These are phyloP conservation scores for Metschnikowia shivogae DNA, from an alignment of 805 yeast genomes.

Conservation along the genomic window DNA sequence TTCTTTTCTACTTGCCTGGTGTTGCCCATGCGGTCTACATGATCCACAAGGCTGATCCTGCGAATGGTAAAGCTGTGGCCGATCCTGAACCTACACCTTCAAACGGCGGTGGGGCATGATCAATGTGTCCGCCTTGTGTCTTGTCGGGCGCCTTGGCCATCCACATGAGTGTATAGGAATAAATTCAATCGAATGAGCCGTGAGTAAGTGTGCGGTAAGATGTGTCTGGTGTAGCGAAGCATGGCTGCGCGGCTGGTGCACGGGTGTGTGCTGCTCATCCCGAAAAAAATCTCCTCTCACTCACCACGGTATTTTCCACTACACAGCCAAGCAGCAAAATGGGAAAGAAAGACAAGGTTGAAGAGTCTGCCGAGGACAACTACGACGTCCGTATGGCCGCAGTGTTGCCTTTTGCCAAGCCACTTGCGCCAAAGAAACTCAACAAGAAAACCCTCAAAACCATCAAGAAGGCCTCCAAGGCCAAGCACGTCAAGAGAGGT, in stretches of 20 bases:
- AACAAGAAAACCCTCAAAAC: conserved; percentile 94
- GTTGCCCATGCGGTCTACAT: conserved; percentile 1
- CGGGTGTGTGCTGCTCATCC: conserved; percentile 8
- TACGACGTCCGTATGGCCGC: conserved; percentile 92
- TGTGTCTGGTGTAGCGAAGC: neutral
- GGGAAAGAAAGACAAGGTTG: conserved; percentile 45
- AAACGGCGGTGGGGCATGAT: neutral
- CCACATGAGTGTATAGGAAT: conserved; percentile 4
- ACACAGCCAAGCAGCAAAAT: conserved; percentile 17
- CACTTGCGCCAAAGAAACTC: conserved; percentile 91
- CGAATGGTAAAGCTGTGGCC: neutral
- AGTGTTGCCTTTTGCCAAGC: conserved; percentile 85
- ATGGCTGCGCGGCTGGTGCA: neutral
- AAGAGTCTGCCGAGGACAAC: conserved; percentile 58
- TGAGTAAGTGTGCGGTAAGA: too few species aligned
- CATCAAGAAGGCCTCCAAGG: conserved; percentile 95
- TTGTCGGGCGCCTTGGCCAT: neutral
- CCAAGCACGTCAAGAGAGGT: conserved; percentile 97
- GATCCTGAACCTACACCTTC: neutral
- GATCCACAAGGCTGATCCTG: conserved; percentile 1
- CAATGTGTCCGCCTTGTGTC: neutral
- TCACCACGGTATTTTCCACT: conserved; percentile 1
- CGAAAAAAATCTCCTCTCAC: conserved; percentile 6
- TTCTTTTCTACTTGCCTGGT: conserved; percentile 1
- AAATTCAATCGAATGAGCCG: neutral